These are phyloP conservation scores for Xylaria sp. DNA, from an alignment of 2,329 filamentous ascomycete genomes.

Conservation along the genomic window DNA sequence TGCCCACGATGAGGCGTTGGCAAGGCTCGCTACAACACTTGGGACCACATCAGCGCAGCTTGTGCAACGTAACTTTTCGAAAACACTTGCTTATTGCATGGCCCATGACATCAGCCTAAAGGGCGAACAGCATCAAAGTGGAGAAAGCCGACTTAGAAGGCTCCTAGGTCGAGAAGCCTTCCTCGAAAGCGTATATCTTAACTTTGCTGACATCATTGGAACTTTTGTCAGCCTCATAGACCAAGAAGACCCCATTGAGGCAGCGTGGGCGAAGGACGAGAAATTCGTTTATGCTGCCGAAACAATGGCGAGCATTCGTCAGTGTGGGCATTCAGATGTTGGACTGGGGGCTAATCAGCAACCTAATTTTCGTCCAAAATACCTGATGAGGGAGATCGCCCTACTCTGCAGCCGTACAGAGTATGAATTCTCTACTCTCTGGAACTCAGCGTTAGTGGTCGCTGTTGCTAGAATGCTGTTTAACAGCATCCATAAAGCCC, in stretches of 20 bases:
- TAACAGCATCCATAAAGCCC: conserved; percentile 80
- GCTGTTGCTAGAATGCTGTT: conserved; percentile 81
- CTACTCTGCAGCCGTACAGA: conserved; percentile 79
- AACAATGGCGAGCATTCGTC: conserved; percentile 75
- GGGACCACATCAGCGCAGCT: conserved; percentile 65
- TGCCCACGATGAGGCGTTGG: conserved; percentile 71
- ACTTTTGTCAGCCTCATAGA: conserved; percentile 81
- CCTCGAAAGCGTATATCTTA: conserved; percentile 68
- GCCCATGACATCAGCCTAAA: conserved; percentile 73
- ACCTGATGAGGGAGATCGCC: conserved; percentile 78
- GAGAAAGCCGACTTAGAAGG: conserved; percentile 74
- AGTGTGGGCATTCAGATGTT: conserved; percentile 71
- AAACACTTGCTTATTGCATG: conserved; percentile 83
- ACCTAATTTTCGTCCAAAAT: conserved; percentile 83
- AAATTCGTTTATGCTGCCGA: conserved; percentile 69
- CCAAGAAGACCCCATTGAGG: conserved; percentile 79
- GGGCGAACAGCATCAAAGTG: conserved; percentile 59
- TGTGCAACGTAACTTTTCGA: conserved; percentile 76
- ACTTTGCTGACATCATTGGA: conserved; percentile 81
- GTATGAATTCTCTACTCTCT: conserved; percentile 72
- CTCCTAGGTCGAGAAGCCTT: conserved; percentile 75
- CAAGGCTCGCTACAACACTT: conserved; percentile 69
- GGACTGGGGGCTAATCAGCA: conserved; percentile 82
- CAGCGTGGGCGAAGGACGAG: conserved; percentile 68
- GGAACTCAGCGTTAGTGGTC: conserved; percentile 79